A percentile compares a stretch with the other conserved stretches of the same genome.
Evolutionary conservation across 257 asterid genomes (phyloP).

Genomic region (Salvia miltiorrhiza): DNA sequence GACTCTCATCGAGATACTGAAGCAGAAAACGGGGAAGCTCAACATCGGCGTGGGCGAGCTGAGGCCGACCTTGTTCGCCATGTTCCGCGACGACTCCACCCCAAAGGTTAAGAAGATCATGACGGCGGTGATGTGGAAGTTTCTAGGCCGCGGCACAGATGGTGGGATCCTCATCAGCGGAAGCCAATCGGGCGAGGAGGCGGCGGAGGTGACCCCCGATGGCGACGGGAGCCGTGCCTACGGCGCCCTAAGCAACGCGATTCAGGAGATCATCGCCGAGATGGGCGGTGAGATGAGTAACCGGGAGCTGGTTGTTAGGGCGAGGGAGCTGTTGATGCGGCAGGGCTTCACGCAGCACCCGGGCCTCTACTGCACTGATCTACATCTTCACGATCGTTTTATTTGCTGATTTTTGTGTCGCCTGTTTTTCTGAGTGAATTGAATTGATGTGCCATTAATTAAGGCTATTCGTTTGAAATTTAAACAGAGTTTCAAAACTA

Average conservation of each 20-base stretch:
- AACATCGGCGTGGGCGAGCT: conserved; percentile 79
- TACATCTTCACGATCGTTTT: conserved; percentile 62
- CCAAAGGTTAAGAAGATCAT: conserved; percentile 87
- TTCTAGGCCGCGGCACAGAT: conserved; percentile 29
- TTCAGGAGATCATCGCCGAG: conserved; percentile 66
- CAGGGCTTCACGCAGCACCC: conserved; percentile 88
- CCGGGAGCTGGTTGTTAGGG: conserved; percentile 66
- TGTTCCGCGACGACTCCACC: conserved; percentile 83
- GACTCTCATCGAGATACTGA: conserved; percentile 70
- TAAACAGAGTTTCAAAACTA: no score
- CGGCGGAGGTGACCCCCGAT: conserved; percentile 72
- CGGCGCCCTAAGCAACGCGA: conserved; percentile 90
- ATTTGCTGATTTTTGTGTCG: conserved; percentile 56
- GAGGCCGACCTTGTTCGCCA: conserved; percentile 74
- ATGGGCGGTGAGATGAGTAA: conserved; percentile 59
- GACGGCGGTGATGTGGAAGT: conserved; percentile 35
- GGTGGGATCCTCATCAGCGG: conserved; percentile 80
- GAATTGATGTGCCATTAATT: no score
- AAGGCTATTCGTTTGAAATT: no score
- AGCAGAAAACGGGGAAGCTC: conserved; percentile 81
- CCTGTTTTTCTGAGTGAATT: no score
- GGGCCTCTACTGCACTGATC: conserved; percentile 79
- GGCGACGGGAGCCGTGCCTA: conserved; percentile 59
- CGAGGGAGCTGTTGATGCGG: conserved; percentile 61
- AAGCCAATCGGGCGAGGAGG: conserved; percentile 76